These are phyloP conservation scores for Plectosphaerella cucumerina DNA, from an alignment of 2,329 filamentous ascomycete species.

Conservation along the genomic window DNA sequence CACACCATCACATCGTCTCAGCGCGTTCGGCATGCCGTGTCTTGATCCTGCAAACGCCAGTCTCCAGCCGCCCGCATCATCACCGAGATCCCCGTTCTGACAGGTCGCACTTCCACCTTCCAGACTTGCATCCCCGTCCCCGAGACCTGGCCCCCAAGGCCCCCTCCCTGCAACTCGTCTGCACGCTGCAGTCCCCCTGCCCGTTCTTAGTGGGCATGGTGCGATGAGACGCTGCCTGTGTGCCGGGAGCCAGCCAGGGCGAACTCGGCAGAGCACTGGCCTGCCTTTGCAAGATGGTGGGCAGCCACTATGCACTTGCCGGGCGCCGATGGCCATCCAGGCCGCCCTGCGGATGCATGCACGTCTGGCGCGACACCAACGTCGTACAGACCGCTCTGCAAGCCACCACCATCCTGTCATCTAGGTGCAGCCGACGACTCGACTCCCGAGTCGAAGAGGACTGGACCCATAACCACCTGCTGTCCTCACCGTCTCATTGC, in stretches of 20 bases:
- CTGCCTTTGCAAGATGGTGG: background rate
- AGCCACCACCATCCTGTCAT: too few species aligned
- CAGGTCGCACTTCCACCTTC: background rate
- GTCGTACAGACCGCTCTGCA: background rate
- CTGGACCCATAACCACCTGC: too few species aligned
- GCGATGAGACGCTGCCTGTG: background rate
- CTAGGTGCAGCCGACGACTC: too few species aligned
- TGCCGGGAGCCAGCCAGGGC: background rate
- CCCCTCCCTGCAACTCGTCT: background rate
- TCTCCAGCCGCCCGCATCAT: background rate
- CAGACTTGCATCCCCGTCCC: background rate
- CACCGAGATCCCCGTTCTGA: background rate
- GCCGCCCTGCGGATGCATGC: background rate
- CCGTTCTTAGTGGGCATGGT: background rate
- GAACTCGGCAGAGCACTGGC: background rate
- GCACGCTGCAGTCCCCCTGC: background rate
- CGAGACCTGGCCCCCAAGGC: background rate
- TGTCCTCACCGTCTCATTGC: too few species aligned
- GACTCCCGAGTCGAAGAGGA: too few species aligned
- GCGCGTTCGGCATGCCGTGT: too few species aligned
- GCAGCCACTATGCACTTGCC: background rate
- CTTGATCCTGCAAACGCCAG: too few species aligned
- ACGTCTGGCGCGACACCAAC: background rate
- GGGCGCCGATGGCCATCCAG: background rate
- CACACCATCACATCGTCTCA: too few species aligned